phyloP scores from a whole-genome alignment of 768 basidiomycete species.

The Gautieria morchelliformis region DNA sequence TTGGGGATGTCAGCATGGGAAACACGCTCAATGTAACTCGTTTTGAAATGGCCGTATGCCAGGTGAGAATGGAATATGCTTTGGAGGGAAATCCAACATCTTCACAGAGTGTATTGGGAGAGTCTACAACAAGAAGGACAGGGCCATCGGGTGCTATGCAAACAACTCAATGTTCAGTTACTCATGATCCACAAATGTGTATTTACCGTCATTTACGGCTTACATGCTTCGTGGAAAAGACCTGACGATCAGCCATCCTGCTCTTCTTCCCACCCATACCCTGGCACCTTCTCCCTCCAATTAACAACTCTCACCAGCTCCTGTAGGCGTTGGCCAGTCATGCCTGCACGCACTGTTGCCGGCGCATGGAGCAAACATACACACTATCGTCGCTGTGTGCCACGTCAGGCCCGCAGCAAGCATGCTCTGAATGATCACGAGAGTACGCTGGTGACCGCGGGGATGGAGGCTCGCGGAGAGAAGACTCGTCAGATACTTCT shows the following conservation, averaged over 20 bases:
- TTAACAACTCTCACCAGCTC: conserved; percentile 32
- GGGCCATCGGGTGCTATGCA: conserved; percentile 32
- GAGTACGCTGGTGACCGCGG: neutral
- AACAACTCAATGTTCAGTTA: neutral
- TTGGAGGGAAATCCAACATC: conserved; percentile 48
- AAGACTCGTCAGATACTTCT: too few species aligned
- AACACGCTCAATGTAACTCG: too few species aligned
- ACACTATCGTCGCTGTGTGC: neutral
- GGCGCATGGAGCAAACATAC: conserved; percentile 50
- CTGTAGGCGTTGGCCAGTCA: conserved; percentile 10
- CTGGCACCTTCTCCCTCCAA: conserved; percentile 41
- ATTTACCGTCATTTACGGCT: neutral
- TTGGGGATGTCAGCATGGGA: neutral
- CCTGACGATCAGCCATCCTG: neutral
- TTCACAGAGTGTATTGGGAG: conserved; percentile 52
- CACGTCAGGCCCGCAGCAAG: neutral
- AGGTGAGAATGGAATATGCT: conserved; percentile 41
- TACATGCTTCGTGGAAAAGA: conserved; percentile 10
- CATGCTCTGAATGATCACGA: too few species aligned
- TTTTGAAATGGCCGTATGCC: conserved; percentile 33
- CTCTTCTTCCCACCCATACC: conserved; percentile 30
- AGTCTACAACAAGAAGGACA: conserved; percentile 60
- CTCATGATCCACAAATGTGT: conserved; percentile 4
- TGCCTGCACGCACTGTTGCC: conserved; percentile 27
- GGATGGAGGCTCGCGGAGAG: neutral